Percentiles rank a stretch among this genome's conserved stretches.
Conservation (phyloP, 2,329 filamentous ascomycete species). For the Cryphonectria radicalis region DNA sequence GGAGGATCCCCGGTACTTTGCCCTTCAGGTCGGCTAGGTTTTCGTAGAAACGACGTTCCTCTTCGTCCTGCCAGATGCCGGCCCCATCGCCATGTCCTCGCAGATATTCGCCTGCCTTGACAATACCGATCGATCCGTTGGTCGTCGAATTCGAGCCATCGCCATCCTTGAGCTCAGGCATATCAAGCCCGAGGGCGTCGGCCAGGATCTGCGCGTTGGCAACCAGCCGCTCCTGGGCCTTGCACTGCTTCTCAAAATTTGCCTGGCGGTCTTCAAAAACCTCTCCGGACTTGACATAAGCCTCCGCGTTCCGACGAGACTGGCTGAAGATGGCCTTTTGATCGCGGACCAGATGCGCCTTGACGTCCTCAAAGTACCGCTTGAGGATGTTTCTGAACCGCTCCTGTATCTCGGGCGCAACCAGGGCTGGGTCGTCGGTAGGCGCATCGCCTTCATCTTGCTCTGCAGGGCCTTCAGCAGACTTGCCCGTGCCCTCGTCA, state of each 20-base stretch:
- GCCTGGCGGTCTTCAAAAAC: constrained; percentile 97
- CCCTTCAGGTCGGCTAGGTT: constrained; percentile 94
- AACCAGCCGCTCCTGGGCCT: constrained; percentile 87
- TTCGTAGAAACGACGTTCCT: constrained; percentile 97
- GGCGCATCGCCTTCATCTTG: constrained; percentile 50
- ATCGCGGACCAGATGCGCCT: constrained; percentile 83
- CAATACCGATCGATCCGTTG: constrained; percentile 83
- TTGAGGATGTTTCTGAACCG: constrained; percentile 84
- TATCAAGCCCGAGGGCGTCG: constrained; percentile 84
- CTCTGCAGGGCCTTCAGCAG: constrained; percentile 47
- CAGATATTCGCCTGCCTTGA: constrained; percentile 92
- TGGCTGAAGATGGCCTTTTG: constrained; percentile 88
- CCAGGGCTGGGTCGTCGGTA: constrained; percentile 73
- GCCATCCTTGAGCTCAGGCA: constrained; percentile 89
- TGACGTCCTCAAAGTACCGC: constrained; percentile 92
- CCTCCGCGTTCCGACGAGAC: constrained; percentile 92
- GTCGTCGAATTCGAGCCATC: constrained; percentile 68
- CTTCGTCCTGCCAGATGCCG: constrained; percentile 98
- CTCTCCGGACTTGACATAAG: constrained; percentile 97
- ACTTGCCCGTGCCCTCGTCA: constrained; percentile 73
- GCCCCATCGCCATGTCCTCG: constrained; percentile 87
- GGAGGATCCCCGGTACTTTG: constrained; percentile 88
- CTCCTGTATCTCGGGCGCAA: constrained; percentile 76
- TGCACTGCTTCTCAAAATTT: constrained; percentile 92
- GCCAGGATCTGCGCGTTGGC: constrained; percentile 90